Conservation (phyloP, 768 basidiomycete genomes). For the Udeniomyces megalosporus region DNA sequence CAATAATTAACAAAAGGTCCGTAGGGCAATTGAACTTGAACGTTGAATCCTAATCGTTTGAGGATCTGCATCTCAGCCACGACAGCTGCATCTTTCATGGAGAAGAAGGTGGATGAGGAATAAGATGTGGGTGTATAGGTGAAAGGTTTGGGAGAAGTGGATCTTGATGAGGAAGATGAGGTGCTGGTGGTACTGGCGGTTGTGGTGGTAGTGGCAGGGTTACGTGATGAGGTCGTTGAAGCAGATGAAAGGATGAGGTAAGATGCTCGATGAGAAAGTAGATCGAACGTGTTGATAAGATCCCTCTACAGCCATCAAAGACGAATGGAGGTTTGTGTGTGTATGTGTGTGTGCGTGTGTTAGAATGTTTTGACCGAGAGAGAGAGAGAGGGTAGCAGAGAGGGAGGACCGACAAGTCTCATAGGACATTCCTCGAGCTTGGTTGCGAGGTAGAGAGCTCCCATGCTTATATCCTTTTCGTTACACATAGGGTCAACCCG, state of each 20-base stretch:
- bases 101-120: slow-evolving; percentile 77
- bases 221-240: neutral
- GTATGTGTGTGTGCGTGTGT: too few relatives aligned
- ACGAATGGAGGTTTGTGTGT: neutral
- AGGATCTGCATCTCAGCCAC: slow-evolving; percentile 95
- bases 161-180: neutral
- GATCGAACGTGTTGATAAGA: slow-evolving; percentile 83
- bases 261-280: slow-evolving; percentile 57
- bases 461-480: slow-evolving; percentile 66
- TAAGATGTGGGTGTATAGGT: slow-evolving; percentile 73
- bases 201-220: neutral
- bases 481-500: too few relatives aligned
- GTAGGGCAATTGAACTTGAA: slow-evolving; percentile 82
- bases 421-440: slow-evolving; percentile 85
- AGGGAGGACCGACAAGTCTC: slow-evolving; percentile 38
- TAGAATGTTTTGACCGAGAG: neutral
- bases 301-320: slow-evolving; percentile 38
- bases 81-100: slow-evolving; percentile 82
- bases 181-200: slow-evolving; percentile 27
- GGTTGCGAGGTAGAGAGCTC: slow-evolving; percentile 65
- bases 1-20: slow-evolving; percentile 89
- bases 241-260: slow-evolving; percentile 35
- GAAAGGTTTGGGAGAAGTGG: slow-evolving; percentile 28
- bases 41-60: slow-evolving; percentile 89
- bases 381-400: neutral